Evolutionary conservation across 2,329 filamentous ascomycete species (phyloP), one percentile per base, ranked within the genome.

Genomic region (Venturia nashicola): DNA sequence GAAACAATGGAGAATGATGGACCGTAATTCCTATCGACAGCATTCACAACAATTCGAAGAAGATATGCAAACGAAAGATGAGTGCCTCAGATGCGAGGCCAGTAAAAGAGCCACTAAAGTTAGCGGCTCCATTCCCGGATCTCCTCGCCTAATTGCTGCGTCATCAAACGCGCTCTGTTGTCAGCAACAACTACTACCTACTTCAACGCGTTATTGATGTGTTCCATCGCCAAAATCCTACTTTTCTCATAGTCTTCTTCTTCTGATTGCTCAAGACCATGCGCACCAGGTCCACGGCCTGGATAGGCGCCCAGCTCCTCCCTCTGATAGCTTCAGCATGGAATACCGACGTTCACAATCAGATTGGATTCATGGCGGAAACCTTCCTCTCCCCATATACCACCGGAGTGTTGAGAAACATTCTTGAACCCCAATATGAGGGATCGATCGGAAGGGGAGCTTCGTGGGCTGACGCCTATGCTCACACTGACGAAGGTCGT

Each of bases 311-410:
- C 46, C 46, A 51, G 46, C 46, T 51, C 32, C 51, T 57, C 16
- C 32, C 51, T 27, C 6, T 36, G 5, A 62, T 44, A 51, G 66
- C 66, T 60, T 59, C 69, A 64, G 80, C 79, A 11, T 84, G 82
- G 82, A 81, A 82, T 36, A 72, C 70, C 11, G 71, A 84, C 0
- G 82, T 81, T 42, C 82, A 84, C 65, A 76, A 78, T 36, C 82
- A 82, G 2, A 76, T 84, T 6, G 82, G 79, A 20, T 82, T 79
- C 68, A 78, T 84, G 46, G 81, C 82, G 0, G 77, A 81, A 64
- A 74, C 77, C 66, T 79, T 79, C 67, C 71, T 83, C 61, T 71
- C 72, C 4, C 64, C 72, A n/a, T 83, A 82, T 68, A 74, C 75
- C 0, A 68, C 67, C 7, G 69, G 69, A 2, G 63, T 75, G 40